Evolutionary conservation across 768 basidiomycete genomes (phyloP), one percentile per base, ranked within the genome.

Genomic region (Boletus rex-veris): DNA sequence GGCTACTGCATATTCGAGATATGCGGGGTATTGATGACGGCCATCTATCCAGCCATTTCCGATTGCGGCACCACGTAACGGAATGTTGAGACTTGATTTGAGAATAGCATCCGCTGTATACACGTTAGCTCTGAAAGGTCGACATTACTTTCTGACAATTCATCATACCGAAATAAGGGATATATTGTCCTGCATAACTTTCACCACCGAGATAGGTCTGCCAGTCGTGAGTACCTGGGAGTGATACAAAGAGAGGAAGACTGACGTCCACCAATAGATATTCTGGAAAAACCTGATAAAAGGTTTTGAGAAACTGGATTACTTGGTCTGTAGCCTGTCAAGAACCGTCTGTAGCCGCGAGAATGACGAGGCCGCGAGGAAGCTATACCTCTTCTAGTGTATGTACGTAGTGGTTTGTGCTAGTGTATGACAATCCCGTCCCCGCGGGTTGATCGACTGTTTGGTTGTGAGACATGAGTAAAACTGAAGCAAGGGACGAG

Each of bases 1-100:
- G 63, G 88, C 85, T 42, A 89, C 79, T 2, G 85, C 86, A 64
- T 86, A 98, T 59, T 96, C 92, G 39, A 93, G 73, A 68, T 91
- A 98, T 16, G 93, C 79, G 15, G 90, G 84, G 68, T 98, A 99
- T 73, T 99, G 97, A 52, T 78, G 76, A 39, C 82, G 81, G 0
- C 86, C 85, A 68, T 98, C 95, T 44, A 97, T 96, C 97, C 97
- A 99, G 6, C 96, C 96, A 69, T 99, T 99, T 19, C 97, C 97
- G 41, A 99, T 97, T 1, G 96, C 91, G 15, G 81, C 73, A 2
- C 97, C 97, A 41, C 79, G 80, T 8, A 98, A 74, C 0, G 83
- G 84, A 26, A 86, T 74, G 24, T 75, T 65, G 16, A 92, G 73
- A 33, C 77, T 68, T 7, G 84, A 82, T 57, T 77, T 68, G 30